Evolutionary conservation across 306 rosid genomes (phyloP).

Genomic region (Alnus glutinosa): DNA sequence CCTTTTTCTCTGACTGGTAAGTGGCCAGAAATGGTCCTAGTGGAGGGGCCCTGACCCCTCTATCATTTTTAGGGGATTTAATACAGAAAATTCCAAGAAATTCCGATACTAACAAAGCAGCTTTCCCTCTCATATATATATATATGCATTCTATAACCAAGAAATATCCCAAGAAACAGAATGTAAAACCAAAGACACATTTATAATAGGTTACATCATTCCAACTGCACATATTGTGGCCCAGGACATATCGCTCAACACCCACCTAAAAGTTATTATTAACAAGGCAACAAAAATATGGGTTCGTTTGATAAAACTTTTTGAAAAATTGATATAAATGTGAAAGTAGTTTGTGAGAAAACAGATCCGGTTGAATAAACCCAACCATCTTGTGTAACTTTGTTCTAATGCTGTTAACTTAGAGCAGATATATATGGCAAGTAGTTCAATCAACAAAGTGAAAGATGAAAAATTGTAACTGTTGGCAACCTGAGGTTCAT

Average conservation of each 20-base stretch:
- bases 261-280: not conserved
- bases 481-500: not conserved
- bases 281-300: not conserved
- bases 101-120: not conserved
- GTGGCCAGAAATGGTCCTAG: too few relatives aligned
- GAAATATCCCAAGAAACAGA: not conserved
- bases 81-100: too few relatives aligned
- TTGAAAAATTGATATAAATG: too few relatives aligned
- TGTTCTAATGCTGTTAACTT: not conserved
- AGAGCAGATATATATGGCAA: not conserved
- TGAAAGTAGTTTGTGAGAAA: not conserved
- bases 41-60: too few relatives aligned
- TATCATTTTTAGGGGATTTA: too few relatives aligned
- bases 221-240: not conserved
- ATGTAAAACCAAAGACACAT: not conserved
- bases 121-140: not conserved
- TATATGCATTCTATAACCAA: not conserved
- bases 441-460: not conserved
- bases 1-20: not conserved
- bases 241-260: not conserved
- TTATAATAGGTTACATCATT: not conserved
- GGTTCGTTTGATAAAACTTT: too few relatives aligned
- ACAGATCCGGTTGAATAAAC: not conserved
- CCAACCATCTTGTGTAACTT: not conserved
- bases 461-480: not conserved